Evolutionary conservation across 2,329 filamentous ascomycete species (phyloP), one percentile per base, ranked within the genome.

Genomic region (Onygenales sp.): DNA sequence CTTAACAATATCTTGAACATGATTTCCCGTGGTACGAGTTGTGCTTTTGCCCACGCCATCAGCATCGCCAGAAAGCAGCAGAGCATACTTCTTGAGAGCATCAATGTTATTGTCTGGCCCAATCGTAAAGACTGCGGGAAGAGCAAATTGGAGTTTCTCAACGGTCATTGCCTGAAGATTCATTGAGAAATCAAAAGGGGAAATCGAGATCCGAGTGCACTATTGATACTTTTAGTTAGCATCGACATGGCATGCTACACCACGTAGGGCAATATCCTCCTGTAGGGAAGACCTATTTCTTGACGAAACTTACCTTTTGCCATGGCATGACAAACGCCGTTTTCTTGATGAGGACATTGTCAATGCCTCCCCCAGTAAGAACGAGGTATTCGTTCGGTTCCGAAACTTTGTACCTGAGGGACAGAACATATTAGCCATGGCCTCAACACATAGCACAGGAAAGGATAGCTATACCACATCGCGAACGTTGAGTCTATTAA

Each of bases 121-220:
- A 55, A 93, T 85, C 39, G 88, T 93, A 71, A 93, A 93, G 57
- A 93, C 87, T 9, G 89, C 87, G 2, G 88, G 88, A 0, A 93
- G 79, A 4, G 83, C 77, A 66, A 93, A 91, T 58, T 91, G 86
- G 2, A 93, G 78, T 68, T 94, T 94, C 73, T 94, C 89, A 62
- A 85, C 82, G 14, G 88, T 94, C 88, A 94, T 95, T 53, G 88
- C 88, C 65, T 91, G 87, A 1, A 94, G 74, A 53, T 84, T 83
- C 78, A 94, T 87, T 54, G 80, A 82, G 70, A 93, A 92, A 70
- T 94, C 88, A 64, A 88, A 87, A 0, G 62, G 70, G 13, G 67
- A 65, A 47, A 73, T 66, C 5, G 70, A 72, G 49, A 73, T 71
- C 13, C 66, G 62, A 36, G 65, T 59, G 44, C 65, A 65, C 65